Evolutionary conservation across 331 rosid species (phyloP), one percentile per base, ranked within the genome.

Genomic region (Arachis monticola): DNA sequence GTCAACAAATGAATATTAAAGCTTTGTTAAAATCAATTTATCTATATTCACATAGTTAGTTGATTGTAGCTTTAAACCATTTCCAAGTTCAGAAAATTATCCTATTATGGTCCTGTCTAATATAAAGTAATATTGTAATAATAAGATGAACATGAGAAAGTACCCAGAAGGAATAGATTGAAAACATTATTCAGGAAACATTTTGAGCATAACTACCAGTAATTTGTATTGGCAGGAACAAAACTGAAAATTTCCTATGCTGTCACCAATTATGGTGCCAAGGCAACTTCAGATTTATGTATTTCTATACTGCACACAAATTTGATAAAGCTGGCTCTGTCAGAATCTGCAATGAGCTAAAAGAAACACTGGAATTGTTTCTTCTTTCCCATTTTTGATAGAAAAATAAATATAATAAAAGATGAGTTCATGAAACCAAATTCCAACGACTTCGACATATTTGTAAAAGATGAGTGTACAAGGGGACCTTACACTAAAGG

Each of bases 401-500:
- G 41, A 38, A 38, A 38, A 38, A 38, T 38, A 38, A 38, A 38
- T 38, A 38, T 38, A 38, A 38, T 38, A 3, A 38, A 38, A 59
- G 52, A 45, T 7, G 0, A 45, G 48, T 45, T 45, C 48, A 45
- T 45, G 10, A 45, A 45, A 38, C 41, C 41, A 38, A 38, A 38
- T 35, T 73, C 77, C 78, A 69, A 56, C 59, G 12, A 35, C 13
- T 10, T 51, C 70, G 22, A 59, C 13, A 76, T 52, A 41, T 47
- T 73, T 47, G 61, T 7, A 71, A 67, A 69, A 58, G 45, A 38
- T 38, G 41, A 38, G 41, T 38, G 38, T 45, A 11, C 30, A 46
- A 14, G 8, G 75, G 70, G 69, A 70, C 65, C 95, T 73, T 85
- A 94, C 99, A 69, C 91, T 87, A 79, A 94, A 85, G 56, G 99